Base-by-base conservation (phyloP, 2,329 filamentous ascomycete genomes). In the Knoxdaviesia proteae region DNA sequence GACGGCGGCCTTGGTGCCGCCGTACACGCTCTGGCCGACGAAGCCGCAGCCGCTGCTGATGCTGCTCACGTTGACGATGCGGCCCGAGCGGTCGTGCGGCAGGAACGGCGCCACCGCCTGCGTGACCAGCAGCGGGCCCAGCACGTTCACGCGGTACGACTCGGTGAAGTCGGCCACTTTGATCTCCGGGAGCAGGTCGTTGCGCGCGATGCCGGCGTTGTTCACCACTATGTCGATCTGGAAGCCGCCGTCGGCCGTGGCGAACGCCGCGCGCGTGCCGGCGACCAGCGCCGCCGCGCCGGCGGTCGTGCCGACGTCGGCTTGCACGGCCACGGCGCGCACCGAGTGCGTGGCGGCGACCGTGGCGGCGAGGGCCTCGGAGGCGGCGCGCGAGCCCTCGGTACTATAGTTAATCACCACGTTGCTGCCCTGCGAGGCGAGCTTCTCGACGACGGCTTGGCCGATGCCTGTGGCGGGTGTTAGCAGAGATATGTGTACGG, bases 181-280 rank as follows among this genome's bases (percentile, higher is more conserved):
- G 47, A 84, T 71, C 32, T 80, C 70, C 41, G 72, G 68, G 30
- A 81, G 61, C 31, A 62, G 56, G 50, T 77, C 71, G 60, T 90
- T 88, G 36, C 71, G 61, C 33, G 72, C 64, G 6, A 77, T 62
- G 43, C 83, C 86, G 32, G 86, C 84, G 57, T 92, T 93, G 69
- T 93, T 92, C 64, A 93, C 64, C 42, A 93, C 64, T 47, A 93
- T 83, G 60, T 92, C 83, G 53, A 93, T 69, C 52, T 78, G 73
- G 55, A 84, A 72, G 5, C 49, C 51, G 40, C 52, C 45, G 49
- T 47, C 61, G 32, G 68, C 64, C 6, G 67, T 44, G 36, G 49
- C 55, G 58, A 81, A 77, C 53, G 74, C 63, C 48, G 72, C 64
- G 50, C 71, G 67, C 5, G 74, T 67, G 0, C 67, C 66, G 30